These are phyloP conservation scores for Eimeria brunetti DNA, from an alignment of 169 alveolate species.

Conservation along the genomic window DNA sequence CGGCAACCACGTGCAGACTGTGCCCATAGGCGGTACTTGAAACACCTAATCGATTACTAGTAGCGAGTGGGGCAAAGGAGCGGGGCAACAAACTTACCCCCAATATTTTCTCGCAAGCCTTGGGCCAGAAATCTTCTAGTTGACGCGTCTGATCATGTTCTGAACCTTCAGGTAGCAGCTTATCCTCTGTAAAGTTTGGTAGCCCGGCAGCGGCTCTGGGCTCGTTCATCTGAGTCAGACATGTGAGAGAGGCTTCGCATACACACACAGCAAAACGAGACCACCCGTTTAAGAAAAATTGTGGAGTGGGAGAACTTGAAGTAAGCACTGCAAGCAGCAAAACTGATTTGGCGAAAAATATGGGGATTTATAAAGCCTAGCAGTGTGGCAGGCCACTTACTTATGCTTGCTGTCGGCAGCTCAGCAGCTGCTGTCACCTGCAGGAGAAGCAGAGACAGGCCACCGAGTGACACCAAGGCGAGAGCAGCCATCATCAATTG, in stretches of 20 bases:
- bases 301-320: neutral
- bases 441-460: neutral
- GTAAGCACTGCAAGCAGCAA: neutral
- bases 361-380: neutral
- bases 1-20: neutral
- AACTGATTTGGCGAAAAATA: neutral
- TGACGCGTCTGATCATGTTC: neutral
- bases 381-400: constrained; percentile 19
- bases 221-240: neutral
- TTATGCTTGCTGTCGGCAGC: neutral
- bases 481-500: neutral
- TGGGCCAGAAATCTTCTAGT: neutral
- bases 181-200: neutral
- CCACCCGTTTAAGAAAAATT: neutral
- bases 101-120: neutral
- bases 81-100: neutral
- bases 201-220: constrained; percentile 23
- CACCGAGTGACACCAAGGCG: neutral
- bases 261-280: neutral
- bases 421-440: neutral
- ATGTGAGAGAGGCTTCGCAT: neutral
- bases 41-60: neutral
- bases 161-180: neutral
- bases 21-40: neutral
- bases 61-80: neutral